Conservation (phyloP, 169 alveolate species). For the Toxoplasma gondii region DNA sequence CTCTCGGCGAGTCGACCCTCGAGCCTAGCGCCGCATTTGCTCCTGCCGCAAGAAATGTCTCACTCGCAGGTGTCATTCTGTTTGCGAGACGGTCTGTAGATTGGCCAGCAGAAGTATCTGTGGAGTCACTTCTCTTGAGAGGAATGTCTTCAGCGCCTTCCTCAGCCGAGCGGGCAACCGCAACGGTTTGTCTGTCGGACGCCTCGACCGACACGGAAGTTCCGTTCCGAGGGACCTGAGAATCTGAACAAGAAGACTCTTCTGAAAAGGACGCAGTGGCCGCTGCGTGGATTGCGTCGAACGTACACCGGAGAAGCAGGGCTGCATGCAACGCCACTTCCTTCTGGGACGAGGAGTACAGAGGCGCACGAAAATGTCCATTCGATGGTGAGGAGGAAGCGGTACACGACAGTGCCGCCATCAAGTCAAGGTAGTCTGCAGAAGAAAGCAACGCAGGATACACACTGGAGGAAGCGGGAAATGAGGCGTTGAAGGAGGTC, state of each 20-base stretch:
- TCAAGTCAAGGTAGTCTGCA: conserved; percentile 16
- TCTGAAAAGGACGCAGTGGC: background rate
- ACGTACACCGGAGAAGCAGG: conserved; percentile 9
- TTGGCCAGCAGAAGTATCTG: no score
- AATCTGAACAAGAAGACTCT: background rate
- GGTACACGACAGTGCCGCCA: background rate
- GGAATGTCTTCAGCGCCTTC: no score
- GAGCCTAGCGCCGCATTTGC: no score
- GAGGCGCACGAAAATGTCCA: conserved; percentile 3
- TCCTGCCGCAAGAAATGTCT: no score
- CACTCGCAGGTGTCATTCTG: no score
- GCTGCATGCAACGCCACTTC: background rate
- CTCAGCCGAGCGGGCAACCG: no score
- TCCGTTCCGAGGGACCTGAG: no score
- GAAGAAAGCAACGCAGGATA: background rate
- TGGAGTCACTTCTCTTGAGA: no score
- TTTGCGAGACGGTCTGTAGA: no score
- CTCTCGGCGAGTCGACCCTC: no score
- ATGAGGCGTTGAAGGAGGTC: background rate
- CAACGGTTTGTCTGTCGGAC: no score
- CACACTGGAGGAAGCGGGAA: background rate
- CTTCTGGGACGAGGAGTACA: background rate
- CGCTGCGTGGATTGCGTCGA: conserved; percentile 7
- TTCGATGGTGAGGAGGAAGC: background rate
- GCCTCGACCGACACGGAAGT: no score